Percentiles rank a stretch among this genome's conserved stretches.
phyloP scores from a whole-genome alignment of 208 protist species.

The Wallacemonas sp. region DNA sequence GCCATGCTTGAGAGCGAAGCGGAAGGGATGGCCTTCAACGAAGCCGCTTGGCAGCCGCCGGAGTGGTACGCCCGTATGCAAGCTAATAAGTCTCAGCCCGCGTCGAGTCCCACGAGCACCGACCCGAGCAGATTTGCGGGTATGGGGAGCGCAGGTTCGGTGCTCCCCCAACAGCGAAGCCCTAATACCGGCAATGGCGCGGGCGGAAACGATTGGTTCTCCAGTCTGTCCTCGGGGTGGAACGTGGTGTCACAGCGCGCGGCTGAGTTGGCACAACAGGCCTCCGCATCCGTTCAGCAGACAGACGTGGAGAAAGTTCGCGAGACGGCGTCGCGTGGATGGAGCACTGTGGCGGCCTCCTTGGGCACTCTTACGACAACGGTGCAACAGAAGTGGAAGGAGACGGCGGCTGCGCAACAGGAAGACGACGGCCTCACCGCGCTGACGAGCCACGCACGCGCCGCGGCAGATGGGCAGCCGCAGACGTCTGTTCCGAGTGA shows the following conservation, averaged over 20 bases:
- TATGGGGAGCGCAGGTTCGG: slow-evolving; percentile 30
- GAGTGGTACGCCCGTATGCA: slow-evolving; percentile 74
- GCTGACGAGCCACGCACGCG: slow-evolving; percentile 41
- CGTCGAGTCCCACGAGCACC: slow-evolving; percentile 47
- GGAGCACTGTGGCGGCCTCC: slow-evolving; percentile 42
- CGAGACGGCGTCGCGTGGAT: slow-evolving; percentile 45
- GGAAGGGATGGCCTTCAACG: slow-evolving; percentile 65
- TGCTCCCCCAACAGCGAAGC: slow-evolving; percentile 9
- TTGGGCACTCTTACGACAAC: slow-evolving; percentile 50
- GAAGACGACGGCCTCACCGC: slow-evolving; percentile 45
- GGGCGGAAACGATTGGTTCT: slow-evolving; percentile 52
- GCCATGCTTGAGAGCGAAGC: slow-evolving; percentile 84
- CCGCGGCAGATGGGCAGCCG: slow-evolving; percentile 26
- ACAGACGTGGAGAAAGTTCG: slow-evolving; percentile 65
- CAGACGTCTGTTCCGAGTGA: background rate
- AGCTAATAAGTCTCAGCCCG: slow-evolving; percentile 11
- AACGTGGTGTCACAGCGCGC: slow-evolving; percentile 62
- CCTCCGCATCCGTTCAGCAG: slow-evolving; percentile 49
- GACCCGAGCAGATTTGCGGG: slow-evolving; percentile 43
- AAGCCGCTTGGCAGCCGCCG: slow-evolving; percentile 69
- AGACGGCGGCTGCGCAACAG: background rate
- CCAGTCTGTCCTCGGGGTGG: slow-evolving; percentile 55
- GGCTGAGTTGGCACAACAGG: slow-evolving; percentile 57
- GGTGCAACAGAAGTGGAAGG: slow-evolving; percentile 43
- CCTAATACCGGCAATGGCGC: slow-evolving; percentile 4